A percentile compares a stretch with the other conserved stretches of the same genome.
Conservation (phyloP, 352 stramenopile species). For the Salisapilia sapeloensis region DNA sequence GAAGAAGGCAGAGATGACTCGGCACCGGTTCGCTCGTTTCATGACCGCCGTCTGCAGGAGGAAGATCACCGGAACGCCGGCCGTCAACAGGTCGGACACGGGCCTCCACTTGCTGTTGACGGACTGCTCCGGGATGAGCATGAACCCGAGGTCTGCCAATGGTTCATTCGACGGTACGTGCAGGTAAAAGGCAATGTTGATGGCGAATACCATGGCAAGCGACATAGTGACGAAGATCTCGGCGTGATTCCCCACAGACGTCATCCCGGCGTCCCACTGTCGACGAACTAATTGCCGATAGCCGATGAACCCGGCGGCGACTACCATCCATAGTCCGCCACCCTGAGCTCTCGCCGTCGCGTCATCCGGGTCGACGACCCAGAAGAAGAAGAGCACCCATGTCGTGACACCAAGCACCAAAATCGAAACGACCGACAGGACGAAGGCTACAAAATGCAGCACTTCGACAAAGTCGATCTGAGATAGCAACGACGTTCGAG, state of each 20-base stretch:
- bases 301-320: slow-evolving; percentile 21
- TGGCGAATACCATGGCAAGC: slow-evolving; percentile 42
- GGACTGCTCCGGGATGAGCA: slow-evolving; percentile 48
- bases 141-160: slow-evolving; percentile 56
- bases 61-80: slow-evolving; percentile 35
- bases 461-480: slow-evolving; percentile 24
- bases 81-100: slow-evolving; percentile 49
- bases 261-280: slow-evolving; percentile 17
- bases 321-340: slow-evolving; percentile 34
- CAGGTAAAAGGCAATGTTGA: slow-evolving; percentile 60
- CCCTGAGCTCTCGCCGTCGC: slow-evolving; percentile 20
- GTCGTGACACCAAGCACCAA: slow-evolving; percentile 24
- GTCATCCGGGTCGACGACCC: slow-evolving; percentile 29
- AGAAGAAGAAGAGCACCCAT: slow-evolving; percentile 55
- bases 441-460: slow-evolving; percentile 22
- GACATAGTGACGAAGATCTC: slow-evolving; percentile 55
- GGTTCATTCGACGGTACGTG: slow-evolving; percentile 33
- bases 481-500: slow-evolving; percentile 7
- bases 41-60: slow-evolving; percentile 31
- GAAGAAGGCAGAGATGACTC: slow-evolving; percentile 42
- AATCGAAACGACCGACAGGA: slow-evolving; percentile 17
- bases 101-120: slow-evolving; percentile 35
- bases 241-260: slow-evolving; percentile 25
- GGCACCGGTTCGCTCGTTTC: slow-evolving; percentile 24
- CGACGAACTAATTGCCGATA: slow-evolving; percentile 22